Evolutionary conservation across 2,329 filamentous ascomycete species (phyloP), one percentile per base, ranked within the genome.

Genomic region (Aspergillus sp.): DNA sequence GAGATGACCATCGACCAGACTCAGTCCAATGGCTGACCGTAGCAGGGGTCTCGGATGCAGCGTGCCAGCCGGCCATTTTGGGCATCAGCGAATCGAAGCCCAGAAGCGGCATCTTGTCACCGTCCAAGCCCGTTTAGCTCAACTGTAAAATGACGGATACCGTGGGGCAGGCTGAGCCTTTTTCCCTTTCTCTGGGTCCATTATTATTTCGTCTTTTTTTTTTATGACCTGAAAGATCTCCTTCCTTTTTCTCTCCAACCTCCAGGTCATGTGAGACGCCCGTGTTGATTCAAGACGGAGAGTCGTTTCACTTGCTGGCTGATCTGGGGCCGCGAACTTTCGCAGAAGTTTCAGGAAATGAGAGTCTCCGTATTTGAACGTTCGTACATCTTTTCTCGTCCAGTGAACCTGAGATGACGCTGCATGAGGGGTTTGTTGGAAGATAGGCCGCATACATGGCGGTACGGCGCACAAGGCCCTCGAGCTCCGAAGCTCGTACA

Each of bases 1-100:
- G 64, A 67, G 61, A 71, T 64, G 63, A 65, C 64, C 59, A 66
- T 66, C 67, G 62, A 64, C 66, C 57, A 65, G 67, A 64, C 62
- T 65, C 66, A 66, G 70, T 69, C 73, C 73, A 76, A 76, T 76
- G 53, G 68, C 59, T 63, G 71, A 69, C 72, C 71, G 59, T 58
- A 74, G 60, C 72, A 69, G 69, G 72, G 66, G 69, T 74, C 62
- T 73, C 67, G 69, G 66, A 71, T 64, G 51, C 48, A 62, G 63
- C 55, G 62, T 62, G 60, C 55, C 62, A 66, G 63, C 64, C 65
- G 66, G 69, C 66, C 64, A 63, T 66, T 58, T 64, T 54, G 55
- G 17, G 45, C 47, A 44, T 57, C 63, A 58, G 62, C 72, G 69
- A 74, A 74, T 74, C 63, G 57, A 52, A 63, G 59, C 48, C 55